Conservation (phyloP, 495 filamentous ascomycete species). For the Thozetella sp. region DNA sequence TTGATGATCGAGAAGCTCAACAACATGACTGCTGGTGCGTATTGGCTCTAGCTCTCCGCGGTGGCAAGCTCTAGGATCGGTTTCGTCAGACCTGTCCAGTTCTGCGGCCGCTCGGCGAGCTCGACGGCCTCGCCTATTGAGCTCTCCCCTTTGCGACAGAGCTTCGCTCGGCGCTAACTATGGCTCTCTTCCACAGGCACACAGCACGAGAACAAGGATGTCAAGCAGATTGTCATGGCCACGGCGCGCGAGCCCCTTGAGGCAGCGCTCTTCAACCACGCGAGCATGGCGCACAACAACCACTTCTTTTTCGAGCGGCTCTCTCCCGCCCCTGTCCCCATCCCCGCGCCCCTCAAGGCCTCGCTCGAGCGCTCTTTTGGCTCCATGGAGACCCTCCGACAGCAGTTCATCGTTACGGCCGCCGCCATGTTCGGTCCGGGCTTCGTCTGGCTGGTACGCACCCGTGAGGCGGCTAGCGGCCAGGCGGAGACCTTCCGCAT, state of each 20-base stretch:
- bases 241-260: constrained; percentile 76
- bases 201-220: constrained; percentile 53
- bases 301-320: constrained; percentile 83
- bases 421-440: constrained; percentile 93
- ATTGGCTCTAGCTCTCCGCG: background rate
- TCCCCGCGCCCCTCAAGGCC: constrained; percentile 25
- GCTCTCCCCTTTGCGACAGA: background rate
- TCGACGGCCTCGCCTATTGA: background rate
- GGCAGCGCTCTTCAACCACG: constrained; percentile 89
- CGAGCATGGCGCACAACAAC: constrained; percentile 96
- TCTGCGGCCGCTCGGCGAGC: background rate
- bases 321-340: constrained; percentile 37
- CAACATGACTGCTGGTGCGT: constrained; percentile 68
- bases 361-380: constrained; percentile 69
- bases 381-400: constrained; percentile 76
- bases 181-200: constrained; percentile 42
- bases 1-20: constrained; percentile 77
- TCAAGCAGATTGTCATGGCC: constrained; percentile 70
- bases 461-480: constrained; percentile 16
- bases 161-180: background rate
- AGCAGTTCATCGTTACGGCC: constrained; percentile 80
- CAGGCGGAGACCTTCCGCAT: constrained; percentile 60
- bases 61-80: background rate
- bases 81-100: background rate
- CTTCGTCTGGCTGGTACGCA: constrained; percentile 90